phyloP scores from a whole-genome alignment of 306 rosid species.

The Cicer yamashitae region DNA sequence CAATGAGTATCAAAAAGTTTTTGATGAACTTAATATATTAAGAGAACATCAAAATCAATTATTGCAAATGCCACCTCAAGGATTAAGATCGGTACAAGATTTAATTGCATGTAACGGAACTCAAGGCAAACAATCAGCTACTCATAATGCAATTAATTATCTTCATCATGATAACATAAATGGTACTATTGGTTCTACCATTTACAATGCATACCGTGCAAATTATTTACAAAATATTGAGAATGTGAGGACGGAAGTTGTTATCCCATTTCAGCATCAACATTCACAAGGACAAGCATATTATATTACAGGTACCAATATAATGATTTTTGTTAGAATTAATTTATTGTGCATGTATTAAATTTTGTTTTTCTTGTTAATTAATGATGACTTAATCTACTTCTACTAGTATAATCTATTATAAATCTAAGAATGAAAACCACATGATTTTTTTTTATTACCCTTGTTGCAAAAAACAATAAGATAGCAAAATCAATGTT shows the following conservation, averaged over 20 bases:
- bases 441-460: no score
- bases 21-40: slow-evolving; percentile 54
- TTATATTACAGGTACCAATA: slow-evolving; percentile 54
- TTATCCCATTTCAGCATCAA: slow-evolving; percentile 45
- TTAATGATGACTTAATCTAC: no score
- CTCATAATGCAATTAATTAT: slow-evolving; percentile 42
- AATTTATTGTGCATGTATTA: no score
- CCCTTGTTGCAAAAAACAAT: no score
- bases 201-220: slow-evolving; percentile 49
- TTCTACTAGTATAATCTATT: no score
- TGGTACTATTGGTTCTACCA: slow-evolving; percentile 49
- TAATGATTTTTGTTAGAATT: not conserved
- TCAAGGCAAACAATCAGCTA: slow-evolving; percentile 40
- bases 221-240: slow-evolving; percentile 46
- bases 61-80: slow-evolving; percentile 50
- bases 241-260: slow-evolving; percentile 49
- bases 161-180: slow-evolving; percentile 38
- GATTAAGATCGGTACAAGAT: slow-evolving; percentile 47
- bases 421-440: no score
- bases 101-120: slow-evolving; percentile 50
- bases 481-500: no score
- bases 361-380: no score
- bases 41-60: slow-evolving; percentile 48
- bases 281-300: slow-evolving; percentile 55
- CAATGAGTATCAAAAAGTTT: slow-evolving; percentile 57